Base-by-base conservation (phyloP, 2,329 filamentous ascomycete genomes). In the Pseudogymnoascus sp. region DNA sequence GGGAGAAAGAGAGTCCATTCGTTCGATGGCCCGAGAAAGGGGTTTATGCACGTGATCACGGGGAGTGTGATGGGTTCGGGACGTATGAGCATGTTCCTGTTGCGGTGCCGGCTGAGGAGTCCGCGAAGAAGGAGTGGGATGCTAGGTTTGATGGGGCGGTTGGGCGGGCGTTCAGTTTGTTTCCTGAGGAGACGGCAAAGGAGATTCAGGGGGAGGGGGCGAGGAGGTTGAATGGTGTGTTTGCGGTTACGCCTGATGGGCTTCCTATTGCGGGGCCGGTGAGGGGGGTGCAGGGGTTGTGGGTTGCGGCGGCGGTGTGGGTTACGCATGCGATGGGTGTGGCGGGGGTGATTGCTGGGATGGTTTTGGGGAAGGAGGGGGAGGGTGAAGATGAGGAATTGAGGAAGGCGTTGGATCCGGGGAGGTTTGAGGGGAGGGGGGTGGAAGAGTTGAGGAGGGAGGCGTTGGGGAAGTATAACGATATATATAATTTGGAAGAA, bases 11-110 rank as follows among this genome's bases (percentile, higher is more conserved):
- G n/a, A 48, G 61, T 2, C 67, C 72, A 15, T 75, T 71, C 55
- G 67, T 74, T n/a, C 67, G 73, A 58, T 74, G 72, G 70, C 71
- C 72, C 8, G 73, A 75, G 36, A 64, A 69, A 42, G 70, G 71
- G 10, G 72, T 72, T 29, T 74, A 74, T 61, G 70, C 71, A 7
- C 67, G 73, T 29, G 71, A 74, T 15, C 72, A 74, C 21, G 72
- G 72, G 13, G 60, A 63, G 5, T 67, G 65, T 18, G 71, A 73
- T 59, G 73, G 73, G 0, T 61, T 74, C 9, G 72, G 73, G 8
- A 70, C 69, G 8, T 75, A 75, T 61, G 64, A 73, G 13, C 73
- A 74, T 59, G 33, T 65, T 2, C 70, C 72, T 1, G 59, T 69
- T 13, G 48, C 63, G 13, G 63, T 69, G 6, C 48, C 66, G 4